Percentiles rank a stretch among this genome's conserved stretches.
These are phyloP conservation scores for Cercospora sesami DNA, from an alignment of 2,329 filamentous ascomycete species.

Conservation along the genomic window DNA sequence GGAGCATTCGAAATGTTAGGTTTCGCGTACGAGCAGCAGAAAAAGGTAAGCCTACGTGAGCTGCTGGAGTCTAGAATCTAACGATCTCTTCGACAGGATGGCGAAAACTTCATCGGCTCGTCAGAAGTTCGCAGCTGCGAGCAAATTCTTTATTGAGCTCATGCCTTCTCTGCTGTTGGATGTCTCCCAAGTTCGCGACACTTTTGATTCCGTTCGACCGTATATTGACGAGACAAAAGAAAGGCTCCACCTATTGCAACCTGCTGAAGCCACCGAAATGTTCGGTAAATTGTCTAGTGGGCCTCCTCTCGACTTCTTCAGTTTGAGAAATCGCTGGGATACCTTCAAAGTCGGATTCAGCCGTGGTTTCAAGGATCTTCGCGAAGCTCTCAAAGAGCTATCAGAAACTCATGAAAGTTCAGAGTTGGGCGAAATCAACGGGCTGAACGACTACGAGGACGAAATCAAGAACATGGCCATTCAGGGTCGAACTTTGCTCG, in stretches of 20 bases:
- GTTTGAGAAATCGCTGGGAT: neutral
- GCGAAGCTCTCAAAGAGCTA: neutral
- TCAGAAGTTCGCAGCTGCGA: neutral
- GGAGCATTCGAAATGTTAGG: no score
- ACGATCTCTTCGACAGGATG: neutral
- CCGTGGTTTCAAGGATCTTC: neutral
- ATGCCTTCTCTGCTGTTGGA: neutral
- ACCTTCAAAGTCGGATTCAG: neutral
- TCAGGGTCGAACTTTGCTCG: neutral
- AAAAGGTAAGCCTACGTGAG: no score
- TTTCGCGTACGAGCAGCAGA: no score
- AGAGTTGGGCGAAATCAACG: neutral
- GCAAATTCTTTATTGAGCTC: neutral
- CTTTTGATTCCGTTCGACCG: neutral
- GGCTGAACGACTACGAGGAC: neutral
- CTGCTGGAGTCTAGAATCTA: no score
- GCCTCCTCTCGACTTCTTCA: neutral
- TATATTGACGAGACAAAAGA: neutral
- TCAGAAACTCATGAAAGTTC: neutral
- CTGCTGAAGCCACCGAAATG: neutral
- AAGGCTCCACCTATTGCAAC: neutral
- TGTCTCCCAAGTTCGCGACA: neutral
- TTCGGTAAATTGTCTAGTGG: neutral
- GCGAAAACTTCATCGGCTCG: neutral
- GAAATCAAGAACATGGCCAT: neutral